Percentiles rank a stretch among this genome's conserved stretches.
These are phyloP conservation scores for Eucalyptus viminalis DNA, from an alignment of 345 rosid genomes.

Conservation along the genomic window DNA sequence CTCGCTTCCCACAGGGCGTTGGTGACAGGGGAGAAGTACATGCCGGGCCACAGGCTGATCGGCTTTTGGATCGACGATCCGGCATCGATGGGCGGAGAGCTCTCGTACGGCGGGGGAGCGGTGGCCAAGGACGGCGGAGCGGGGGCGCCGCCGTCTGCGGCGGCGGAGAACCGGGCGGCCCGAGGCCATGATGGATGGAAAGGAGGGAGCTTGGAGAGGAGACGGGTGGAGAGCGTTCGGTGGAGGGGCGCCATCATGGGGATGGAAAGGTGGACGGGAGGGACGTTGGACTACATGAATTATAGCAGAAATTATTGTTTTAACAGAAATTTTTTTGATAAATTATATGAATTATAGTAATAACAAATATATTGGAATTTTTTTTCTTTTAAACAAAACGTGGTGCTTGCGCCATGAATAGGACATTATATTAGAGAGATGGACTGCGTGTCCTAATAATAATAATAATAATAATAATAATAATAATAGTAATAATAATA, in stretches of 20 bases:
- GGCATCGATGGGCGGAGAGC: constrained; percentile 47
- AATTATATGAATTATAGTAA: no score
- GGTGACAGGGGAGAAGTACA: constrained; percentile 87
- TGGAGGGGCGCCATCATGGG: not conserved
- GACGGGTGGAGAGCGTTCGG: not conserved
- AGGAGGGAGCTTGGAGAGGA: not conserved
- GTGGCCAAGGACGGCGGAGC: not conserved
- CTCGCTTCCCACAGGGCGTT: constrained; percentile 92
- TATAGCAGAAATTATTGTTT: no score
- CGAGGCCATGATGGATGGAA: not conserved
- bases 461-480: no score
- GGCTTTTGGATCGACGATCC: constrained; percentile 73
- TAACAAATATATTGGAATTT: no score
- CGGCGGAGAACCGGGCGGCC: not conserved
- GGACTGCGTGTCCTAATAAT: not conserved
- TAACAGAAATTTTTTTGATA: no score
- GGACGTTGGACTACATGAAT: not conserved
- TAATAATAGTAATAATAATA: no score
- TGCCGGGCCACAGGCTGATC: constrained; percentile 84
- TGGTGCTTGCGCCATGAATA: not conserved
- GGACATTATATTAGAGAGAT: not conserved
- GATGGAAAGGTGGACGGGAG: not conserved
- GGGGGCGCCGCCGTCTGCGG: not conserved
- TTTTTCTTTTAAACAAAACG: not conserved
- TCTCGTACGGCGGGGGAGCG: not conserved